phyloP scores from a whole-genome alignment of 1,284 basidiomycete genomes.

The Nidula niveotomentosa region DNA sequence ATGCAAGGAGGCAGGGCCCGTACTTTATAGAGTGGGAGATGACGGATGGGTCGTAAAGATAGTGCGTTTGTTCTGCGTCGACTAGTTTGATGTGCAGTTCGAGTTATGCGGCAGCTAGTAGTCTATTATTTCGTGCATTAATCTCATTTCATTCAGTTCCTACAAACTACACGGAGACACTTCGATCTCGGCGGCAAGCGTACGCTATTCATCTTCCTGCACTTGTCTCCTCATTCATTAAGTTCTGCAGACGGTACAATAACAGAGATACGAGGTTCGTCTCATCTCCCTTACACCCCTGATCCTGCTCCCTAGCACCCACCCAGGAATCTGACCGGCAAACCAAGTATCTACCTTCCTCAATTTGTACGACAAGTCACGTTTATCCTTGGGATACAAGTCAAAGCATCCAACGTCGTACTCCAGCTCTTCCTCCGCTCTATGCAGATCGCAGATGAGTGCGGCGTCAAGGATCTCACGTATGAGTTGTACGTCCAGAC shows the following conservation, averaged over 20 bases:
- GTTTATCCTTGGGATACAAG: slow-evolving; percentile 86
- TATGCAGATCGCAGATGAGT: slow-evolving; percentile 90
- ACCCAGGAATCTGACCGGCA: slow-evolving; percentile 82
- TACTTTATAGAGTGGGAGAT: slow-evolving; percentile 75
- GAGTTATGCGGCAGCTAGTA: slow-evolving; percentile 53
- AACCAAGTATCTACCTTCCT: slow-evolving; percentile 77
- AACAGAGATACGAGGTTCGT: slow-evolving; percentile 61
- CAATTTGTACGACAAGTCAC: slow-evolving; percentile 90
- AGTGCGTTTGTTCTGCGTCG: slow-evolving; percentile 90
- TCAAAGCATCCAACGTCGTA: slow-evolving; percentile 88
- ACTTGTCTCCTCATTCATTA: slow-evolving; percentile 87
- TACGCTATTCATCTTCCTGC: slow-evolving; percentile 93
- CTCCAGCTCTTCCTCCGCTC: slow-evolving; percentile 93
- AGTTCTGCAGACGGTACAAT: slow-evolving; percentile 88
- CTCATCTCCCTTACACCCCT: slow-evolving; percentile 13
- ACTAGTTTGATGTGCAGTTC: slow-evolving; percentile 83
- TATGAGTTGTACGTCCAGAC: slow-evolving; percentile 92
- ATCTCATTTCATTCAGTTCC: slow-evolving; percentile 46
- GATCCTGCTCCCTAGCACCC: slow-evolving; percentile 5
- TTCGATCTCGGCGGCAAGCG: slow-evolving; percentile 91
- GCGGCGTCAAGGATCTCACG: slow-evolving; percentile 89
- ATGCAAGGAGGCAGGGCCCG: slow-evolving; percentile 54
- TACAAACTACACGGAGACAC: slow-evolving; percentile 86
- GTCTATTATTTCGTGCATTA: neutral
- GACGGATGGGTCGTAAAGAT: slow-evolving; percentile 97